Conservation (phyloP, 2,329 filamentous ascomycete species). For the Chaetomiaceae sp. region DNA sequence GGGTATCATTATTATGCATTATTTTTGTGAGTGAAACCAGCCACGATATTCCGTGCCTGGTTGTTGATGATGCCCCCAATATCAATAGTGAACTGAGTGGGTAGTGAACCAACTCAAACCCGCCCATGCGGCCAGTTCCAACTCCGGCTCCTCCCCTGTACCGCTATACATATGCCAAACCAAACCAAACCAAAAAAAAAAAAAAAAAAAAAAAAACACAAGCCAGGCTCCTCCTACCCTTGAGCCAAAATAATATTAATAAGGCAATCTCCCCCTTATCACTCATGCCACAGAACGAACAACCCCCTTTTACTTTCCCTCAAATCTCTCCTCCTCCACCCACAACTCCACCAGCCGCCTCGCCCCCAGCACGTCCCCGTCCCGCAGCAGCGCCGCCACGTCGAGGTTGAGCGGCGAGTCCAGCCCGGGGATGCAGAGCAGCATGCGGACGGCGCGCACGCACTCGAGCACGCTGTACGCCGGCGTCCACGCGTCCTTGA, state of each 20-base stretch:
- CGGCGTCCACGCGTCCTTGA: constrained; percentile 76
- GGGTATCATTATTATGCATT: constrained; percentile 11
- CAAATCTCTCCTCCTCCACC: constrained; percentile 51
- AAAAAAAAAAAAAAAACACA: no score
- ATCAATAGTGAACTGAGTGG: neutral
- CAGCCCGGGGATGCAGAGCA: constrained; percentile 63
- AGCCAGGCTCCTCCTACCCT: no score
- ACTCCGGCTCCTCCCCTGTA: no score
- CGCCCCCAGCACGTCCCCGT: constrained; percentile 64
- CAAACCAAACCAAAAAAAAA: no score
- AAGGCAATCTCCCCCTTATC: no score
- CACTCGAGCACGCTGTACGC: constrained; percentile 76
- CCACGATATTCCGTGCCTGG: neutral
- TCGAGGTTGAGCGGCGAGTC: constrained; percentile 78
- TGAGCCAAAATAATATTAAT: no score
- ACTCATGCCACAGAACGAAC: no score
- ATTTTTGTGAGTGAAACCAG: neutral
- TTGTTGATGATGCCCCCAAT: neutral
- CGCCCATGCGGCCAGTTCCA: no score
- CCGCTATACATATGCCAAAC: neutral
- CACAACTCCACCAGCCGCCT: constrained; percentile 68
- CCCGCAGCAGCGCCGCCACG: constrained; percentile 64
- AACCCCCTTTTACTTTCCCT: constrained; percentile 30
- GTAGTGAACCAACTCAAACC: no score
- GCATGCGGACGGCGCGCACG: constrained; percentile 66